Evolutionary conservation across 2,329 filamentous ascomycete species (phyloP).

Genomic region (Sporothrix pseudoabietina): DNA sequence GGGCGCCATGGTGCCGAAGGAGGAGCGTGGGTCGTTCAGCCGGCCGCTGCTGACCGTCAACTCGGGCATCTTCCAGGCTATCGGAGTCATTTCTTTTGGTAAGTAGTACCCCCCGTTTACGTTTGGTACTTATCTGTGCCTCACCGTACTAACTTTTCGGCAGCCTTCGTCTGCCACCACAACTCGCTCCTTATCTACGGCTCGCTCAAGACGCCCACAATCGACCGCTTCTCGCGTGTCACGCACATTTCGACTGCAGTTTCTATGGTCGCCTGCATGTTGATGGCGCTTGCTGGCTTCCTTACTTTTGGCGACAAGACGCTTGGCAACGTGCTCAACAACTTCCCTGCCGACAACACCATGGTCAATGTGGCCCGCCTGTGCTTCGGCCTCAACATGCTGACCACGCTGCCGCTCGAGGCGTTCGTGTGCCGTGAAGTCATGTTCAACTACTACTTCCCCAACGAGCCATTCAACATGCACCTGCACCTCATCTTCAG

Average conservation of each 20-base stretch:
- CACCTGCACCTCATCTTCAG: conserved; percentile 86
- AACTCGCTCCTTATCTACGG: conserved; percentile 98
- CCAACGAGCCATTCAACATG: conserved; percentile 72
- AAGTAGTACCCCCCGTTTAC: conserved; percentile 39
- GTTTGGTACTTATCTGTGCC: not conserved
- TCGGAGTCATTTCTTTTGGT: conserved; percentile 98
- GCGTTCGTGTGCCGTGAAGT: conserved; percentile 97
- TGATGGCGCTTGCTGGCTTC: conserved; percentile 87
- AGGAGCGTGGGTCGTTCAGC: conserved; percentile 71
- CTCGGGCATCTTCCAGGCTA: conserved; percentile 86
- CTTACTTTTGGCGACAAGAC: conserved; percentile 91
- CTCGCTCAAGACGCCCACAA: conserved; percentile 87
- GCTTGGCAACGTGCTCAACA: conserved; percentile 94
- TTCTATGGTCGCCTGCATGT: conserved; percentile 87
- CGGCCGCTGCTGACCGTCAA: conserved; percentile 76
- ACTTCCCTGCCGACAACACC: conserved; percentile 86
- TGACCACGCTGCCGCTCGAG: conserved; percentile 93
- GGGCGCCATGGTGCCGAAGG: conserved; percentile 70
- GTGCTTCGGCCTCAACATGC: conserved; percentile 98
- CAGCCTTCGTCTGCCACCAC: conserved; percentile 76
- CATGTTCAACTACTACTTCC: conserved; percentile 82
- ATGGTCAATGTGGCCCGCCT: conserved; percentile 94
- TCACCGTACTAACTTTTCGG: not conserved
- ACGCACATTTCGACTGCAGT: conserved; percentile 92
- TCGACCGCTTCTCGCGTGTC: conserved; percentile 90